Base-by-base conservation (phyloP, 1,139 yeast species). In the Saccharomyces hybrid region DNA sequence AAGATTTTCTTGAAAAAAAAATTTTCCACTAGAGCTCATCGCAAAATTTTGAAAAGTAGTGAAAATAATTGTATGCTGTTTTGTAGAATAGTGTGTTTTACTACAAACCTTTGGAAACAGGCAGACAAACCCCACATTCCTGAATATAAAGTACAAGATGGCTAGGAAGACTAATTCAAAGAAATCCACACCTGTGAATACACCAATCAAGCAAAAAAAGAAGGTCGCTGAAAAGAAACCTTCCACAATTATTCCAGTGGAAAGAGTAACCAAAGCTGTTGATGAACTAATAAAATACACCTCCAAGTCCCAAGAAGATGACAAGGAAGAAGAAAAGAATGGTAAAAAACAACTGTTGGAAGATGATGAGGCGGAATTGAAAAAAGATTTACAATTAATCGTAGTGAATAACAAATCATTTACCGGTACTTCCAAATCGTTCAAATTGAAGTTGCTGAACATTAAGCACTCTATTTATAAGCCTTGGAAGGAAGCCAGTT, bases 381-480 rank as follows among this genome's bases (percentile, higher is more conserved):
- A 75, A 78, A 62, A 82, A 47, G 62, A 77, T 61, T 73, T 89
- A 55, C 86, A 83, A 62, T 72, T 90, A 48, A 64, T 71, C 29
- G 65, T 68, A 28, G 68, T 70, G 12, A 71, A 71, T 59, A 81
- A 83, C 67, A 83, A 84, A 66, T 86, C 79, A 62, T 80, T 83
- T 64, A 72, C 86, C 34, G 70, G 67, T 4, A 74, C 81, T 49
- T 79, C 81, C 64, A 84, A 86, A 60, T 77, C 77, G 56, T 80
- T 89, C 66, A 90, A 90, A 73, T 95, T 96, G 48, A 83, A 81
- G 66, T 69, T 81, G 53, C 77, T 91, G 54, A 67, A 73, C 16
- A 59, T 69, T 19, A 61, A 61, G 48, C 63, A 67, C 53, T 67
- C 72, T n/a, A 44, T 68, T 9, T 68, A 62, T 50, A 57, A 55